phyloP scores from a whole-genome alignment of 2,329 filamentous ascomycete genomes.

The Aspergillus sp. region DNA sequence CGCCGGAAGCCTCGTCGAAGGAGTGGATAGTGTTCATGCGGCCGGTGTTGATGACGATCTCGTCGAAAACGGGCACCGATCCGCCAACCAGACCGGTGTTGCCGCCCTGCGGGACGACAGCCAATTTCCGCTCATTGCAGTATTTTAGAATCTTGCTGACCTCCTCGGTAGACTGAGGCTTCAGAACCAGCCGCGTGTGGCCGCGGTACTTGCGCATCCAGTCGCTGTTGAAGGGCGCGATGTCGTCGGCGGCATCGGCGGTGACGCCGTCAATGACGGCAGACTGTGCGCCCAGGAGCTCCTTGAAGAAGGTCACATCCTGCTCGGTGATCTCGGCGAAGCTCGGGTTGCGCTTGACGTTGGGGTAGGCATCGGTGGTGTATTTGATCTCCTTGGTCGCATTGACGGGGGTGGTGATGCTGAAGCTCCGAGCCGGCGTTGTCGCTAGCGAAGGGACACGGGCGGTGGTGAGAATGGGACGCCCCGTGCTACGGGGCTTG shows the following conservation, averaged over 20 bases:
- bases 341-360: slow-evolving; percentile 72
- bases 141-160: slow-evolving; percentile 89
- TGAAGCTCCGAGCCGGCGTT: slow-evolving; percentile 28
- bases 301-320: slow-evolving; percentile 79
- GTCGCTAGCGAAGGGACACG: slow-evolving; percentile 11
- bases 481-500: slow-evolving; percentile 23
- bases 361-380: slow-evolving; percentile 78
- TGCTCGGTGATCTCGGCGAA: slow-evolving; percentile 69
- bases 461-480: slow-evolving; percentile 20
- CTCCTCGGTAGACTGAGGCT: slow-evolving; percentile 78
- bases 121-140: slow-evolving; percentile 89
- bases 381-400: slow-evolving; percentile 56
- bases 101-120: slow-evolving; percentile 93
- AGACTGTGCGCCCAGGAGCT: slow-evolving; percentile 72
- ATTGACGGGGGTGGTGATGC: slow-evolving; percentile 24
- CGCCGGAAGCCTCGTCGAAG: slow-evolving; percentile 90
- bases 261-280: slow-evolving; percentile 83
- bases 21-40: slow-evolving; percentile 89
- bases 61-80: slow-evolving; percentile 94
- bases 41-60: slow-evolving; percentile 88
- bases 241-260: slow-evolving; percentile 69
- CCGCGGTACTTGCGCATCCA: slow-evolving; percentile 99
- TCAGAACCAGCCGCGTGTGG: slow-evolving; percentile 81
- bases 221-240: slow-evolving; percentile 91
- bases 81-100: slow-evolving; percentile 96